Base-by-base conservation (phyloP, 2,329 filamentous ascomycete genomes). In the Colletotrichum nymphaeae region DNA sequence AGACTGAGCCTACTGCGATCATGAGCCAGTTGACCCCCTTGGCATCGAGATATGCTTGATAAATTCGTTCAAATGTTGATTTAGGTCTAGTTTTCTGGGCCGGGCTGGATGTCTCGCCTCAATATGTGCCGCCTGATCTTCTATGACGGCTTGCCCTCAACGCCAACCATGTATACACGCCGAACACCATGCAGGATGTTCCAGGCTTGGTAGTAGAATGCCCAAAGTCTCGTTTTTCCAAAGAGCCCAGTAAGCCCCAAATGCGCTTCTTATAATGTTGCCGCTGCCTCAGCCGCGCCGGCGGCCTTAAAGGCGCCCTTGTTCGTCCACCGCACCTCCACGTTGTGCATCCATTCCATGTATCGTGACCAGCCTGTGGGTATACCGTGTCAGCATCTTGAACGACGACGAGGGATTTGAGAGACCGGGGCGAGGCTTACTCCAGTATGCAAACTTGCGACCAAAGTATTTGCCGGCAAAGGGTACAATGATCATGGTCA, bases 381-480 rank as follows among this genome's bases (percentile, higher is more conserved):
- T 26, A 46, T n/a, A n/a, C 12, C 5, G 8, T 4, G 26, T 73
- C 62, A 69, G 24, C 30, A 58, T 24, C 11, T 58, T 14, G 37
- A 42, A 19, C 37, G 24, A 22, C 55, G 32, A 1, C 35, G 49
- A 30, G 3, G 22, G 19, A 12, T 12, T 26, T 8, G 22, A 12
- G 55, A 30, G 56, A 35, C 4, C 37, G 16, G 16, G 37, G 14
- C 16, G 9, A 30, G 35, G 30, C 93, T 82, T 88, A 98, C 96
- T 95, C 94, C 95, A 98, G 81, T 97, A 98, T 73, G 96, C 96
- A 86, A 95, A 97, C 83, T 95, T 97, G 82, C 97, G 90, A 58
- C 97, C 97, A 82, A 98, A 91, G 84, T 95, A 98, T 84, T 98
- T 99, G 72, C 97, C 97, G 77, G 95, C 87, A 83, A 97, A 98